phyloP scores from a whole-genome alignment of 78 protist genomes.

The Dictyostelium discoideum region DNA sequence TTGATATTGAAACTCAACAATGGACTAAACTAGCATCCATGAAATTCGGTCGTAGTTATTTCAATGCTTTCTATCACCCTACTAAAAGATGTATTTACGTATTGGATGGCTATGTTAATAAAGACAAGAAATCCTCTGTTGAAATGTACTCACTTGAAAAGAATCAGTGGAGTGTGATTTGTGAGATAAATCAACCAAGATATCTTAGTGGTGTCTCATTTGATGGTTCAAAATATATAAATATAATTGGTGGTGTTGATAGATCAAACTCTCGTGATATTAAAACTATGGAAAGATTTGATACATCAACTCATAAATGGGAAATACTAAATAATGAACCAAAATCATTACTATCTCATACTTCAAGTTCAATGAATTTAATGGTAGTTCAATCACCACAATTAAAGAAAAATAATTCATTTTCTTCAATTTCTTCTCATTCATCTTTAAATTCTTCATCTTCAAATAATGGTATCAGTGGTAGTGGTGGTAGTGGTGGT shows the following conservation, averaged over 20 bases:
- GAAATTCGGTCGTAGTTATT: constrained; percentile 21
- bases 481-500: too few species aligned
- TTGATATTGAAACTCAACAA: constrained; percentile 2
- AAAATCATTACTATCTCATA: background rate
- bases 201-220: constrained; percentile 52
- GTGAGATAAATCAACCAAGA: constrained; percentile 29
- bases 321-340: background rate
- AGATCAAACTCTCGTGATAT: constrained; percentile 25
- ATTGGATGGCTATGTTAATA: constrained; percentile 45
- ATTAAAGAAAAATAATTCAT: background rate
- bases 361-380: background rate
- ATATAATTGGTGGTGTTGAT: constrained; percentile 55
- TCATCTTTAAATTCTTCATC: background rate
- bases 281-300: constrained; percentile 42
- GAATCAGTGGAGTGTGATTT: constrained; percentile 16
- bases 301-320: constrained; percentile 19
- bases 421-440: background rate
- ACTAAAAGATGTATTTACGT: constrained; percentile 46
- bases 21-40: background rate
- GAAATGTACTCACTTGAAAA: constrained; percentile 55
- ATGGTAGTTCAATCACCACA: background rate
- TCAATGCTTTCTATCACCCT: constrained; percentile 32
- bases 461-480: background rate
- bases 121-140: constrained; percentile 29
- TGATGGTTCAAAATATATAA: constrained; percentile 49